Evolutionary conservation across 176 grass and related monocot genomes (phyloP).

Genomic region (Aegilops bicornis): DNA sequence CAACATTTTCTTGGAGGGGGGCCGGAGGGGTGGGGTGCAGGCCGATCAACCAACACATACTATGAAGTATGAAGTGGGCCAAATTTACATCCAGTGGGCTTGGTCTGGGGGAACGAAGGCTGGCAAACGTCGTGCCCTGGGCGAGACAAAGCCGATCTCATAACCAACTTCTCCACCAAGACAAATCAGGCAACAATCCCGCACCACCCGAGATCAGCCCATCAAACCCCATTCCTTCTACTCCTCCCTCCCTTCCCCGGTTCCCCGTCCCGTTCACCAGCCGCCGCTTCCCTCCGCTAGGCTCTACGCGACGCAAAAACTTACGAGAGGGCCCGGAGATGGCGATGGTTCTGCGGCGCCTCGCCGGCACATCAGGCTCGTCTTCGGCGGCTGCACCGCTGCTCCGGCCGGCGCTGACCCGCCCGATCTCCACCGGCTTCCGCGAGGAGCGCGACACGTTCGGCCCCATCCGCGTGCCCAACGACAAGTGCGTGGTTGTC

Average conservation of each 20-base stretch:
- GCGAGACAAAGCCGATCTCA: background rate
- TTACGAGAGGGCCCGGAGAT: slow-evolving; percentile 29
- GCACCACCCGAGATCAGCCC: slow-evolving; percentile 28
- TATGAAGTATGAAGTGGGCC: too few species aligned
- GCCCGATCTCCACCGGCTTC: slow-evolving; percentile 64
- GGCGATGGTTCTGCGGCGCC: slow-evolving; percentile 73
- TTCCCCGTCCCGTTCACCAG: slow-evolving; percentile 3
- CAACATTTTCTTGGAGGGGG: too few species aligned
- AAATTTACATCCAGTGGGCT: too few species aligned
- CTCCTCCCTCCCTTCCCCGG: too few species aligned
- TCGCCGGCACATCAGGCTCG: slow-evolving; percentile 32
- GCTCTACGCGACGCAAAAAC: background rate
- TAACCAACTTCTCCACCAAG: slow-evolving; percentile 33
- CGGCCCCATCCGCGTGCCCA: slow-evolving; percentile 76
- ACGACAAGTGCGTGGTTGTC: slow-evolving; percentile 59
- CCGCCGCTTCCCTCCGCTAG: slow-evolving; percentile 12
- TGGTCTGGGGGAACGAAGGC: too few species aligned
- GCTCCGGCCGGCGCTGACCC: slow-evolving; percentile 49
- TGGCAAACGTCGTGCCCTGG: too few species aligned
- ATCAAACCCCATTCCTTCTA: background rate
- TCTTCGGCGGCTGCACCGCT: slow-evolving; percentile 38
- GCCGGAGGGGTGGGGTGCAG: too few species aligned
- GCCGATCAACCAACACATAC: too few species aligned
- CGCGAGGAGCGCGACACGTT: slow-evolving; percentile 95
- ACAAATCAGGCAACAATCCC: background rate